Base-by-base conservation (phyloP, 257 asterid species). In the Gynochthodes officinalis region DNA sequence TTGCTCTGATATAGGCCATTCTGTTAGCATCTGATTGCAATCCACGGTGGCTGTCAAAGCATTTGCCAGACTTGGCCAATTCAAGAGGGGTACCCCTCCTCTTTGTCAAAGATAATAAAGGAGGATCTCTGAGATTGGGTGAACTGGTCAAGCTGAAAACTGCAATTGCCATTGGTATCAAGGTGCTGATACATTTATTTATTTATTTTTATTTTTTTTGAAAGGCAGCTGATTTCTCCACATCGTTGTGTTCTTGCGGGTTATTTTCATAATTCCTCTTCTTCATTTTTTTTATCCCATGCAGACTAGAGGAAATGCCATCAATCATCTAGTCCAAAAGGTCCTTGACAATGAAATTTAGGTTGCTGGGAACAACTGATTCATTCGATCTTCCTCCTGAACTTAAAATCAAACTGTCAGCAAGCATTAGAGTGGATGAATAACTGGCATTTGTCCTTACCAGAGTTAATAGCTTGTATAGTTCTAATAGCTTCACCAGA, bases 21-120 rank as follows among this genome's bases (percentile, higher is more conserved):
- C 72, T 90, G 61, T 30, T 94, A 74, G 96, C 92, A 70, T 79
- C 90, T 18, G 96, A 94, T 77, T 84, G 96, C 90, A 80, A 89
- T 42, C 98, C 97, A n/a, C 87, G 90, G 55, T 87, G 83, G 88
- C 81, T 93, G 78, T 87, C 88, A 13, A 94, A 86, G 80, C 95
- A 91, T 86, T 76, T 89, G 64, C 90, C 86, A 18, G 83, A 85
- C 70, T 80, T 94, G 82, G 96, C 97, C 52, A 78, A 82, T 76
- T 84, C 96, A 49, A 84, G 94, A 55, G 82, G 83, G 13, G 96
- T 91, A 54, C 96, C 97, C 10, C 67, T 94, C 71, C 79, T 91
- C 71, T 70, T 78, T 64, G 74, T 91, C 68, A 88, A 79, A 83
- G 97, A 94, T 63, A 86, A 72, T 48, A 86, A 80, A 78, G 80